Evolutionary conservation across 2,329 filamentous ascomycete species (phyloP).

Genomic region (Fusarium floridanum): DNA sequence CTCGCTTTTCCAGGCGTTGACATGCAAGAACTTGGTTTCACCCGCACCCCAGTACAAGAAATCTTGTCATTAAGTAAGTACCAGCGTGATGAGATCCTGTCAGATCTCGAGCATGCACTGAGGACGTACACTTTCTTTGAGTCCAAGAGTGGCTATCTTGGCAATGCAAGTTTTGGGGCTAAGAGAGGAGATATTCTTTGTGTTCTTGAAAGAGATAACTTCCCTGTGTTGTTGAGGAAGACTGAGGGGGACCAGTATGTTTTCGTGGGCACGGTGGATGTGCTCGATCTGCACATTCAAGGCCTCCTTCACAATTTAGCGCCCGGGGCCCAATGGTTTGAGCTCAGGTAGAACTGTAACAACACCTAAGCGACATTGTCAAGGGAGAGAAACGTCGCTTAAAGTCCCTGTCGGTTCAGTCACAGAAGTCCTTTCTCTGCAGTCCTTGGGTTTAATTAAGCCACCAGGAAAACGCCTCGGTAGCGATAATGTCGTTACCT

Average conservation of each 20-base stretch:
- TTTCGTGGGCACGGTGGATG: not conserved
- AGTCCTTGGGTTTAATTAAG: not conserved
- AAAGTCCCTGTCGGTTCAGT: not conserved
- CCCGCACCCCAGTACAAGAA: not conserved
- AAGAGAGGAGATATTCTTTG: not conserved
- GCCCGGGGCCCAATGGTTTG: not conserved
- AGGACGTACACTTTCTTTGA: not conserved
- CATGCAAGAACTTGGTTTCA: not conserved
- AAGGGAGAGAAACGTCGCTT: not conserved
- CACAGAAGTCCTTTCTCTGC: not conserved
- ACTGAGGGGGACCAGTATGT: not conserved
- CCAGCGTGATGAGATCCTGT: not conserved
- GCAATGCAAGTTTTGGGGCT: not conserved
- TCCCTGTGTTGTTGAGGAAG: not conserved
- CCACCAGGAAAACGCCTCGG: not conserved
- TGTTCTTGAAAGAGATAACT: not conserved
- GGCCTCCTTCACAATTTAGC: not conserved
- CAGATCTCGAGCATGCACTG: not conserved
- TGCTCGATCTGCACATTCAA: not conserved
- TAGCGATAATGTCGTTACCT: not conserved
- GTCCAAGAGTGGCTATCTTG: not conserved
- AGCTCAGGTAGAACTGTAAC: not conserved
- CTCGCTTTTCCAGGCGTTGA: not conserved
- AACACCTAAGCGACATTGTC: not conserved
- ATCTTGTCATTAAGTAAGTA: not conserved